Conservation (phyloP, 148 eudicot species). For the Persicaria maculosa region DNA sequence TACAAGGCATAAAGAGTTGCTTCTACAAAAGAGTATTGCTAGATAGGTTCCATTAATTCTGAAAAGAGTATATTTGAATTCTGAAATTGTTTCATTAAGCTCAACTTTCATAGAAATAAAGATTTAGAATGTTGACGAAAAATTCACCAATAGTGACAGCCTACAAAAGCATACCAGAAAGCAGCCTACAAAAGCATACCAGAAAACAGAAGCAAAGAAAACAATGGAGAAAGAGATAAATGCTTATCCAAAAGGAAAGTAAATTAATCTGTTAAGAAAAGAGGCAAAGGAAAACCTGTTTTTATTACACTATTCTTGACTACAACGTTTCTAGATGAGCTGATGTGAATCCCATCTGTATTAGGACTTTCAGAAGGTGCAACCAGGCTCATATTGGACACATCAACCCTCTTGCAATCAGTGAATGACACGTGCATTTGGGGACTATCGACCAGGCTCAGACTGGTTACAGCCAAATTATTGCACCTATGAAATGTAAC, state of each 20-base stretch:
- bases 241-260: neutral
- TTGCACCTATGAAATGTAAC: constrained; percentile 78
- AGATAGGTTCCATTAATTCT: neutral
- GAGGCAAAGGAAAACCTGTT: constrained; percentile 42
- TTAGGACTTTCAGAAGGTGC: constrained; percentile 87
- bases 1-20: too few species aligned
- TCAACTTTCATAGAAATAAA: too few species aligned
- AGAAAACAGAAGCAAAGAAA: neutral
- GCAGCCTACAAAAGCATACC: neutral
- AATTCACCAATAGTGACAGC: neutral
- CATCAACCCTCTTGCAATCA: constrained; percentile 34
- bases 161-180: too few species aligned
- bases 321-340: constrained; percentile 51
- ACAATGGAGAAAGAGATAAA: neutral
- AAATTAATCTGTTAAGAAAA: neutral
- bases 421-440: constrained; percentile 82
- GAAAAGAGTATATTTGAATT: neutral
- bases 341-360: constrained; percentile 94
- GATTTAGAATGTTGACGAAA: neutral
- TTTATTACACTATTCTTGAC: constrained; percentile 38
- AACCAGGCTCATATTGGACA: constrained; percentile 33
- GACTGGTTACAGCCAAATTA: constrained; percentile 44
- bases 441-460: constrained; percentile 60
- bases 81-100: neutral
- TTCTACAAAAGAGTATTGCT: too few species aligned